Percentiles rank a stretch among this genome's conserved stretches.
These are phyloP conservation scores for Plasmodium vivax DNA, from an alignment of 169 alveolate genomes.

Conservation along the genomic window DNA sequence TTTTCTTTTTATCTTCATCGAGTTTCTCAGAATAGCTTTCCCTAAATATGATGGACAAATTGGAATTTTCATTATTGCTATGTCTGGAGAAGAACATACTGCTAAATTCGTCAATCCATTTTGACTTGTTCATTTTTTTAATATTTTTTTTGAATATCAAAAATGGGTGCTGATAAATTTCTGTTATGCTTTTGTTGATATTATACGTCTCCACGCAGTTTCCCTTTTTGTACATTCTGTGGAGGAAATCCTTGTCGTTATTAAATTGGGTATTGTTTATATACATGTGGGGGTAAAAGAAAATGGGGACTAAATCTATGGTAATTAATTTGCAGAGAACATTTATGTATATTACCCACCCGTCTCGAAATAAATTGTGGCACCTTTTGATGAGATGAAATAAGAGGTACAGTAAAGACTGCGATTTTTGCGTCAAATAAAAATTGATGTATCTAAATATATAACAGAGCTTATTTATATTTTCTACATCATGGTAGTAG, in stretches of 20 bases:
- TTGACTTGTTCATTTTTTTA: constrained; percentile 57
- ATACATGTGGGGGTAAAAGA: constrained; percentile 63
- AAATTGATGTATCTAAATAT: constrained; percentile 66
- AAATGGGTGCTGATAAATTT: constrained; percentile 56
- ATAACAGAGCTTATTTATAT: constrained; percentile 47
- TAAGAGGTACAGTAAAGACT: constrained; percentile 53
- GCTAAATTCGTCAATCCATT: constrained; percentile 75
- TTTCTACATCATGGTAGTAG: constrained; percentile 49
- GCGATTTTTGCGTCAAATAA: constrained; percentile 68
- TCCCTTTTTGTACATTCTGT: constrained; percentile 42
- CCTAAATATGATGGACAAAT: constrained; percentile 30
- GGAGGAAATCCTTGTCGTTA: constrained; percentile 40
- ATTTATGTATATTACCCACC: constrained; percentile 64
- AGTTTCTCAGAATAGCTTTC: constrained; percentile 35
- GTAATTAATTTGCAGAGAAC: constrained; percentile 42
- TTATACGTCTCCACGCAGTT: constrained; percentile 57
- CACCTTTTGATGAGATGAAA: constrained; percentile 67
- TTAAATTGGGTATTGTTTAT: constrained; percentile 48
- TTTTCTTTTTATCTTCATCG: constrained; percentile 58
- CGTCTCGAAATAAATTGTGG: constrained; percentile 59
- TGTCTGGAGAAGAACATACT: constrained; percentile 61
- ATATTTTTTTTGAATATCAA: constrained; percentile 62
- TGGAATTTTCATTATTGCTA: constrained; percentile 49
- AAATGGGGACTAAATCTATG: constrained; percentile 52
- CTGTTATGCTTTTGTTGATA: constrained; percentile 62